Percentiles rank a stretch among this genome's conserved stretches.
These are phyloP conservation scores for Nigrospora sphaerica DNA, from an alignment of 2,329 filamentous ascomycete genomes.

Conservation along the genomic window DNA sequence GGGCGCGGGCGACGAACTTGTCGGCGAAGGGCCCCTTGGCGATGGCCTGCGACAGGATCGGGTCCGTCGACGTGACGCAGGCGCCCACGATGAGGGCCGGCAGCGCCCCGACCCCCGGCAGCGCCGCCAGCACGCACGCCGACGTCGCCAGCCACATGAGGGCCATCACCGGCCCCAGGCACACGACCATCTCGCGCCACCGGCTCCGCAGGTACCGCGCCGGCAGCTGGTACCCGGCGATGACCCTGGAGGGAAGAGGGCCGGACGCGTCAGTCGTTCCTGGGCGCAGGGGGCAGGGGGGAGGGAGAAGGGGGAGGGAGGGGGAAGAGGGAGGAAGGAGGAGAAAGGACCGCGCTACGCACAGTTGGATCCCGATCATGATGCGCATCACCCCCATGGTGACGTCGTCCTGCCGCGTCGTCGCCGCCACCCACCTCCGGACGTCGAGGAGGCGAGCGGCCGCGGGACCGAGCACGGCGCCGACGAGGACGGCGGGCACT, in stretches of 20 bases:
- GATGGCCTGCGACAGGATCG: constrained; percentile 52
- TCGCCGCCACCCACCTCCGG: constrained; percentile 27
- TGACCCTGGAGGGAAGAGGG: constrained; percentile 23
- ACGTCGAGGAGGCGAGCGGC: constrained; percentile 44
- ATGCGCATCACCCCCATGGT: constrained; percentile 45
- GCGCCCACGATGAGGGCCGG: constrained; percentile 51
- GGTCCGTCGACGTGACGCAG: constrained; percentile 56
- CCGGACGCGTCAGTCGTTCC: no score
- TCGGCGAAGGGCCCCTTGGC: constrained; percentile 57
- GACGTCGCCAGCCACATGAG: constrained; percentile 55
- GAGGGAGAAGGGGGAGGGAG: no score
- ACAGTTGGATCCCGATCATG: constrained; percentile 55
- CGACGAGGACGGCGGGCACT: constrained; percentile 52
- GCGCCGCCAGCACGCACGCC: constrained; percentile 44
- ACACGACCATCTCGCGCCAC: constrained; percentile 47
- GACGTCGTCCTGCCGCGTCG: constrained; percentile 26
- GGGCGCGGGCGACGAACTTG: constrained; percentile 48
- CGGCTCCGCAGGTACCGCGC: constrained; percentile 43
- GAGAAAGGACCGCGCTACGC: no score
- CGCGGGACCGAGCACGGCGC: constrained; percentile 48
- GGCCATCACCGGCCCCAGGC: constrained; percentile 53
- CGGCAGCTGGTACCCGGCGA: constrained; percentile 55
- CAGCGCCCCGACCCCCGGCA: constrained; percentile 46
- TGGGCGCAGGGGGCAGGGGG: no score
- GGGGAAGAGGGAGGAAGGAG: no score